Conservation (phyloP, 371 early-diverging fungal genomes). For the Mortierella sp. region DNA sequence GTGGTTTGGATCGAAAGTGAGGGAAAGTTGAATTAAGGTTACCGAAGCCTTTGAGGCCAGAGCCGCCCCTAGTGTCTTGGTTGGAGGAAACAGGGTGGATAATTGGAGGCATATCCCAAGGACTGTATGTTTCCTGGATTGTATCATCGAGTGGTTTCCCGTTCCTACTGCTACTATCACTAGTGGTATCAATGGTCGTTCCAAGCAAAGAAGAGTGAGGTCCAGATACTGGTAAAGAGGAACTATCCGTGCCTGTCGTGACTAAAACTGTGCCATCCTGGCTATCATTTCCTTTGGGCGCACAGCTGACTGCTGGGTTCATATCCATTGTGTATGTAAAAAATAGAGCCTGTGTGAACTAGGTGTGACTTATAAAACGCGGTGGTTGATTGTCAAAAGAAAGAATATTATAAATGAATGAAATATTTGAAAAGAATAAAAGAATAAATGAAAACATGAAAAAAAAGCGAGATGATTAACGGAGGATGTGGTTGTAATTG, state of each 20-base stretch:
- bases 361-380: too few relatives aligned
- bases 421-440: background rate
- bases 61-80: constrained; percentile 5
- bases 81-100: constrained; percentile 25
- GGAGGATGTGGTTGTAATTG: background rate
- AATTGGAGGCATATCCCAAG: constrained; percentile 56
- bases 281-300: constrained; percentile 4
- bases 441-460: too few relatives aligned
- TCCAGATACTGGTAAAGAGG: constrained; percentile 2
- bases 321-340: background rate
- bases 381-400: too few relatives aligned
- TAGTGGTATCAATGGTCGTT: background rate
- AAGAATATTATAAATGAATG: too few relatives aligned
- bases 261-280: constrained; percentile 2
- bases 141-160: constrained; percentile 8
- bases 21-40: constrained; percentile 43
- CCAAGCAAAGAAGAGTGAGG: constrained; percentile 4
- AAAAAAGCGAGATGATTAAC: background rate
- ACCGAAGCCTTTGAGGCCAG: constrained; percentile 47
- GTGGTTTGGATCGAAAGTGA: constrained; percentile 50
- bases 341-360: background rate
- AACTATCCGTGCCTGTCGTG: constrained; percentile 1
- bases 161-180: background rate
- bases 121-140: constrained; percentile 38
- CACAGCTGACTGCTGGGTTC: background rate